Conservation (phyloP, 805 yeast genomes). For the Priceomyces fermenticarens region DNA sequence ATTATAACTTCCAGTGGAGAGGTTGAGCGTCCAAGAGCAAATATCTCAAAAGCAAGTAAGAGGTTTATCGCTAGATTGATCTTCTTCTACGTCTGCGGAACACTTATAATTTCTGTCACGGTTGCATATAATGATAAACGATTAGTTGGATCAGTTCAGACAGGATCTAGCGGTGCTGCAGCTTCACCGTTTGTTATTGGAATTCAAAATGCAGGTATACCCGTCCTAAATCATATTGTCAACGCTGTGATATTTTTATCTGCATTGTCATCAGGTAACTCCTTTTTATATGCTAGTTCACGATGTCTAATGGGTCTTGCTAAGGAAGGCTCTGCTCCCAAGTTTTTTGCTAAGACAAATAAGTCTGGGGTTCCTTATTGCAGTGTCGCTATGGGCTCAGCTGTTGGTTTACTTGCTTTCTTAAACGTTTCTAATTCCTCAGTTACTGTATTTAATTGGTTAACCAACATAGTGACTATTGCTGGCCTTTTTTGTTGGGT, state of each 20-base stretch:
- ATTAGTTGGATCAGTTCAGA: constrained; percentile 19
- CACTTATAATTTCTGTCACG: constrained; percentile 8
- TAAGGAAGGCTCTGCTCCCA: constrained; percentile 16
- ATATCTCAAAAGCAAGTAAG: not conserved
- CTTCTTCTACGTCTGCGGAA: constrained; percentile 28
- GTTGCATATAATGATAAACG: constrained; percentile 19
- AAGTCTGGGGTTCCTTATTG: constrained; percentile 19
- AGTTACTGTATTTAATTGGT: constrained; percentile 33
- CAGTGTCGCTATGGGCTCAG: constrained; percentile 1
- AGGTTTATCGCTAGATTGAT: constrained; percentile 50
- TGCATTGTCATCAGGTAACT: constrained; percentile 67
- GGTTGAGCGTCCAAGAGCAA: not conserved
- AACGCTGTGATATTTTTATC: constrained; percentile 73
- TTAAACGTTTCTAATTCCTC: constrained; percentile 27
- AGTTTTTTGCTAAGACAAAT: constrained; percentile 13
- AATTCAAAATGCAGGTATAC: constrained; percentile 36
- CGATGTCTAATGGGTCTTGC: constrained; percentile 24
- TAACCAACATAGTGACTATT: constrained; percentile 33
- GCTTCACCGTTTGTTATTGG: constrained; percentile 37
- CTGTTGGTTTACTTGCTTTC: constrained; percentile 9
- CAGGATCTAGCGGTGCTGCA: constrained; percentile 39
- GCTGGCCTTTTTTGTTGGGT: constrained; percentile 12
- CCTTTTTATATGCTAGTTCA: constrained; percentile 24
- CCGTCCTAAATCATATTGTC: constrained; percentile 62
- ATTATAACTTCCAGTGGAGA: not conserved